These are phyloP conservation scores for Aspergillus carlsbadensis DNA, from an alignment of 495 filamentous ascomycete species.

Conservation along the genomic window DNA sequence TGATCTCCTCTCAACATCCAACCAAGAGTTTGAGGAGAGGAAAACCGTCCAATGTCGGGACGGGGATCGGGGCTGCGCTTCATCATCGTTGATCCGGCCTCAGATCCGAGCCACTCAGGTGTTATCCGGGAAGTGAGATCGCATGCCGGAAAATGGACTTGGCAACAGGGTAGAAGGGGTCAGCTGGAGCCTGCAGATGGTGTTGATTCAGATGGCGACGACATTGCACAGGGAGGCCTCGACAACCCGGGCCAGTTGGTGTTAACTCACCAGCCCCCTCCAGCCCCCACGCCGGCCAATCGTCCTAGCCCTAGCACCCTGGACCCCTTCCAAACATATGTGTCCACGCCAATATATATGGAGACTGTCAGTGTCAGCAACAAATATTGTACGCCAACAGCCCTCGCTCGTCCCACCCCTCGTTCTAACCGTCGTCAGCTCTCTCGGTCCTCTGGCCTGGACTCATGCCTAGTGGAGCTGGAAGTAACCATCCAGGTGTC, in stretches of 20 bases:
- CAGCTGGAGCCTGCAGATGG: neutral
- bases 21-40: no score
- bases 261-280: neutral
- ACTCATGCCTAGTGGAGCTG: neutral
- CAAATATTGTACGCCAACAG: conserved; percentile 3
- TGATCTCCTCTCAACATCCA: no score
- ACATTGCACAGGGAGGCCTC: neutral
- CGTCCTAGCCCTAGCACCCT: neutral
- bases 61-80: neutral
- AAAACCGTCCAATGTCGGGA: no score
- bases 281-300: neutral
- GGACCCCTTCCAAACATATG: conserved; percentile 2
- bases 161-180: neutral
- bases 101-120: neutral
- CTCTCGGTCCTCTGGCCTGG: neutral
- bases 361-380: neutral
- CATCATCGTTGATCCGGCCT: neutral
- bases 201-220: neutral
- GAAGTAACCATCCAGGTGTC: neutral
- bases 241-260: neutral
- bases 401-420: neutral
- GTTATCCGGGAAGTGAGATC: neutral
- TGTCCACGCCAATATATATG: neutral
- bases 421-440: neutral
- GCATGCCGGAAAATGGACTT: neutral